phyloP scores from a whole-genome alignment of 139 green algal genomes.

The Axilococcus clingmanii region DNA sequence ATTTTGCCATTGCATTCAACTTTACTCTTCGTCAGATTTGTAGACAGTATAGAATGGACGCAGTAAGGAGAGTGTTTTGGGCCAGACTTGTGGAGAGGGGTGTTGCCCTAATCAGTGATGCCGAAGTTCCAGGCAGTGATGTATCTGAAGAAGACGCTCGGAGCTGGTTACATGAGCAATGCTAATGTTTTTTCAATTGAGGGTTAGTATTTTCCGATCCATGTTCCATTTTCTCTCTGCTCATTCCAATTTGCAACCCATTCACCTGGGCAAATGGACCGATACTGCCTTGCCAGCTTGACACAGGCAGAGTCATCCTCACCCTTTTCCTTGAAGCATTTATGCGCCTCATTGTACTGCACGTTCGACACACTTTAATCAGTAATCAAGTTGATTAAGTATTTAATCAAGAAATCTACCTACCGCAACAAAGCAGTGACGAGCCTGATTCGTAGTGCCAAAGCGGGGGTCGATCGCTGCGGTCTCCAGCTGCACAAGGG shows the following conservation, averaged over 20 bases:
- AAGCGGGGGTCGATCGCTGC: constrained; percentile 79
- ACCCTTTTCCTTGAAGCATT: constrained; percentile 64
- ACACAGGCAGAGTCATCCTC: constrained; percentile 59
- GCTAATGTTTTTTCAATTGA: too few relatives aligned
- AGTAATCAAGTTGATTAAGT: neutral
- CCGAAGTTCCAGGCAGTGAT: too few relatives aligned
- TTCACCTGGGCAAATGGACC: constrained; percentile 74
- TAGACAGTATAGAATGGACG: too few relatives aligned
- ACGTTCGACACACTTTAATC: too few relatives aligned
- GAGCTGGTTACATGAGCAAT: too few relatives aligned
- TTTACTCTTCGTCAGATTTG: too few relatives aligned
- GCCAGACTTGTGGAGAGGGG: too few relatives aligned
- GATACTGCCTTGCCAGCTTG: constrained; percentile 63
- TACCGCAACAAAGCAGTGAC: constrained; percentile 84
- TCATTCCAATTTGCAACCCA: constrained; percentile 69
- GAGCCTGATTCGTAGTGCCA: constrained; percentile 76
- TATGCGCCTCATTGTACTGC: constrained; percentile 91
- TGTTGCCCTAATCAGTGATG: too few relatives aligned
- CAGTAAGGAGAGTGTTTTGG: too few relatives aligned
- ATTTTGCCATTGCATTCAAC: too few relatives aligned
- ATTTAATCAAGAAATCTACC: constrained; percentile 62
- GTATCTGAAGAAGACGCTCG: too few relatives aligned
- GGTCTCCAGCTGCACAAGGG: constrained; percentile 56
- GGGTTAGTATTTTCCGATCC: constrained; percentile 8
- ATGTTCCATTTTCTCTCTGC: constrained; percentile 44